Evolutionary conservation across 1,284 basidiomycete genomes (phyloP).

Genomic region (Earliella scabrosa): DNA sequence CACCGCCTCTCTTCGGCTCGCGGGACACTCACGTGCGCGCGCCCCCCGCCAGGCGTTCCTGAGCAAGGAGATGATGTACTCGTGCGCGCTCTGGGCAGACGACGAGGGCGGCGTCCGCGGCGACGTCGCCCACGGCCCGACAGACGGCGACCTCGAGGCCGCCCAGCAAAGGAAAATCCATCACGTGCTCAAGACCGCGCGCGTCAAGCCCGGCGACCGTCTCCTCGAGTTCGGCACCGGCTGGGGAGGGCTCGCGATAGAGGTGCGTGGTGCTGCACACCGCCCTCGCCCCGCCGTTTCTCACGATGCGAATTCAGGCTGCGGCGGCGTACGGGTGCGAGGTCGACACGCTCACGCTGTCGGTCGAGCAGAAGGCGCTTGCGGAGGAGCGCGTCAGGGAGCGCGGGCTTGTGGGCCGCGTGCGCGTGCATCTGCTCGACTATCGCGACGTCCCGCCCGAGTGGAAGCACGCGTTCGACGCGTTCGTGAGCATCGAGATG

Average conservation of each 20-base stretch:
- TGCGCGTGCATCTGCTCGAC: constrained; percentile 87
- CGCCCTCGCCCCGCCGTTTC: too few species aligned
- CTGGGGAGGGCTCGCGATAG: constrained; percentile 91
- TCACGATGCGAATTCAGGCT: constrained; percentile 47
- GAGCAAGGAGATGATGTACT: constrained; percentile 92
- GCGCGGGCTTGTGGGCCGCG: constrained; percentile 71
- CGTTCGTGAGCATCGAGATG: constrained; percentile 92
- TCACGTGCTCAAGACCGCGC: constrained; percentile 77
- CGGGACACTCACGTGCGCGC: too few species aligned
- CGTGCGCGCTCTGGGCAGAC: constrained; percentile 80
- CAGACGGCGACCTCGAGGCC: constrained; percentile 72
- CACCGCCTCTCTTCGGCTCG: constrained; percentile 1
- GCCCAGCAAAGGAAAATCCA: constrained; percentile 84
- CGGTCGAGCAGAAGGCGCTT: constrained; percentile 83
- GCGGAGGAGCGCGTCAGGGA: constrained; percentile 81
- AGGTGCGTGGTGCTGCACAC: constrained; percentile 50
- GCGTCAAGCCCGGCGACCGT: constrained; percentile 76
- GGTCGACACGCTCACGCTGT: constrained; percentile 88
- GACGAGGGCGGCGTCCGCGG: constrained; percentile 74
- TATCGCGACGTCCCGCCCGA: constrained; percentile 81
- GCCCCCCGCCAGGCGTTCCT: constrained; percentile 87
- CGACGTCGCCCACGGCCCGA: constrained; percentile 41
- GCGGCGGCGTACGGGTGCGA: constrained; percentile 74
- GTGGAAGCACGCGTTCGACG: constrained; percentile 83
- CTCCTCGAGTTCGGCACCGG: constrained; percentile 92